A percentile compares a stretch with the other conserved stretches of the same genome.
Evolutionary conservation across 805 yeast species (phyloP).

Genomic region (Candida michaelii): DNA sequence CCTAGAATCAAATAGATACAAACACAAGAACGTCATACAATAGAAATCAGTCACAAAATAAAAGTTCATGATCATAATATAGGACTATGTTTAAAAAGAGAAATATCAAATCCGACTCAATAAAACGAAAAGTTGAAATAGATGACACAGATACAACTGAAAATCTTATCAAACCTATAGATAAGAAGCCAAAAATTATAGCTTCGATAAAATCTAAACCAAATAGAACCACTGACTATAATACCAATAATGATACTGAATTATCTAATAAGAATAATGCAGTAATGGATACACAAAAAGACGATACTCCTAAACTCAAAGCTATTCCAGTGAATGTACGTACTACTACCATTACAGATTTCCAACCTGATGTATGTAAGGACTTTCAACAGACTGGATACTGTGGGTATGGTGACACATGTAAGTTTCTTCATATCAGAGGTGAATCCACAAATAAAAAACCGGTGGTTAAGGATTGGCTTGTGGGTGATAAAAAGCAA

Average conservation of each 20-base stretch:
- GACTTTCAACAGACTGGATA: constrained; percentile 89
- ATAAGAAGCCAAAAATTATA: not conserved
- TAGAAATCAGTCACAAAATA: too few species aligned
- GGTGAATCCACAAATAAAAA: constrained; percentile 77
- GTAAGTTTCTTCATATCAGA: constrained; percentile 89
- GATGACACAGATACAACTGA: constrained; percentile 1
- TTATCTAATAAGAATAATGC: constrained; percentile 12
- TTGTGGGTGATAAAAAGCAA: constrained; percentile 14
- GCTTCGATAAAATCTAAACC: not conserved
- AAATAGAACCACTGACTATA: constrained; percentile 5
- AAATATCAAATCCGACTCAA: constrained; percentile 15
- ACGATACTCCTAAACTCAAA: constrained; percentile 14
- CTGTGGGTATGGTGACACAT: constrained; percentile 96
- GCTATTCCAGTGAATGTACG: constrained; percentile 44
- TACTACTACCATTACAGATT: constrained; percentile 73
- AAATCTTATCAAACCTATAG: not conserved
- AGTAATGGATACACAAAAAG: constrained; percentile 6
- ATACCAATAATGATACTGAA: not conserved
- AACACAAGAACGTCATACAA: too few species aligned
- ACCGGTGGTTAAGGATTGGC: constrained; percentile 71
- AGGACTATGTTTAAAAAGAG: constrained; percentile 26
- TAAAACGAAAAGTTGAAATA: constrained; percentile 9
- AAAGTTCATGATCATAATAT: too few species aligned
- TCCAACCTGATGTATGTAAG: constrained; percentile 91
- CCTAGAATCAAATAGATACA: too few species aligned